phyloP scores from a whole-genome alignment of 2,329 filamentous ascomycete species.

The Paraconiothyrium sp. region DNA sequence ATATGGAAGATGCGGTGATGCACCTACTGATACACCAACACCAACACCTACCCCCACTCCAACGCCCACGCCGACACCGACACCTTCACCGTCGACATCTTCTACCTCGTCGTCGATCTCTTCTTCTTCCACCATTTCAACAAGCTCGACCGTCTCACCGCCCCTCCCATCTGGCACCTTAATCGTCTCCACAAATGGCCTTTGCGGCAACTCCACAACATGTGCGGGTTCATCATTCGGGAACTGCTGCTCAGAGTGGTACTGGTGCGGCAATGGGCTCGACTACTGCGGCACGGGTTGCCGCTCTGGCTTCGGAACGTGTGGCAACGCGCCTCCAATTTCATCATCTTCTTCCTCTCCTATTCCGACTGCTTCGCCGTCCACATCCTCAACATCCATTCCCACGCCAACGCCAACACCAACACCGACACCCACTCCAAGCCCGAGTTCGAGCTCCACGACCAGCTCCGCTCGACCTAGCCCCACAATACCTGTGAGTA shows the following conservation, averaged over 20 bases:
- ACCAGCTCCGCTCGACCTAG: constrained; percentile 28
- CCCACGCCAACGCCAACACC: constrained; percentile 24
- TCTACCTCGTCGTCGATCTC: constrained; percentile 9
- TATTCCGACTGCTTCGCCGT: constrained; percentile 22
- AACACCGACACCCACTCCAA: constrained; percentile 25
- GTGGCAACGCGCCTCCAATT: constrained; percentile 27
- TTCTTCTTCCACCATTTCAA: constrained; percentile 12
- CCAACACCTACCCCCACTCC: constrained; percentile 30
- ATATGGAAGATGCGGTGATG: constrained; percentile 39
- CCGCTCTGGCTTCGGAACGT: constrained; percentile 35
- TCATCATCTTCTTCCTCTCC: constrained; percentile 24
- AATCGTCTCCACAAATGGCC: constrained; percentile 36
- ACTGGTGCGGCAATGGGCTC: constrained; percentile 33
- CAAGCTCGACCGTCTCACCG: constrained; percentile 29
- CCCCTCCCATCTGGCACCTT: constrained; percentile 36
- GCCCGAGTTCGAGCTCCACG: constrained; percentile 21
- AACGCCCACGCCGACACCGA: constrained; percentile 31
- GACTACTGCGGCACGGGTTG: constrained; percentile 42
- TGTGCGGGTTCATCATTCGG: constrained; percentile 38
- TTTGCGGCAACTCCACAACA: constrained; percentile 42
- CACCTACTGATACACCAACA: constrained; percentile 22
- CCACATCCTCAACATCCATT: constrained; percentile 8
- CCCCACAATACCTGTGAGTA: constrained; percentile 34
- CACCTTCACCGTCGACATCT: constrained; percentile 21
- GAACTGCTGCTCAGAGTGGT: constrained; percentile 38